Evolutionary conservation across 352 stramenopile species (phyloP).

Genomic region (Phytophthora agathidicida): DNA sequence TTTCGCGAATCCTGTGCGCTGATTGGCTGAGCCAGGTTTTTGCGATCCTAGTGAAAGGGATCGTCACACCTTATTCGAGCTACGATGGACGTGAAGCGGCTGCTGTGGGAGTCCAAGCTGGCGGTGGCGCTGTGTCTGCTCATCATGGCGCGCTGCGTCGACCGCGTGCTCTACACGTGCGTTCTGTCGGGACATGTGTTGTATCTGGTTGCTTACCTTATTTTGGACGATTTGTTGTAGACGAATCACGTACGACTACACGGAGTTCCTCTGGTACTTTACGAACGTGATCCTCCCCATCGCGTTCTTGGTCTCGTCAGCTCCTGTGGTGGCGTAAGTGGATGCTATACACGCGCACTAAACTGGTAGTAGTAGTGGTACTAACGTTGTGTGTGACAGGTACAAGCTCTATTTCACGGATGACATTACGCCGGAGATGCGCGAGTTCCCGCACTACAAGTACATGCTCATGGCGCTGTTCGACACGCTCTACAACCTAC

Average conservation of each 20-base stretch:
- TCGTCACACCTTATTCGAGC: slow-evolving; percentile 18
- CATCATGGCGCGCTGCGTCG: slow-evolving; percentile 80
- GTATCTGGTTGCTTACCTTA: background rate
- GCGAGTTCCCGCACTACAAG: slow-evolving; percentile 86
- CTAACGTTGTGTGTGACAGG: slow-evolving; percentile 24
- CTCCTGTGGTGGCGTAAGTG: slow-evolving; percentile 74
- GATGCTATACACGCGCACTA: background rate
- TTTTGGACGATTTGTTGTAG: slow-evolving; percentile 31
- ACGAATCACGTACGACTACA: slow-evolving; percentile 89
- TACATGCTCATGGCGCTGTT: slow-evolving; percentile 88
- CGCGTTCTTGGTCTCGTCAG: slow-evolving; percentile 75
- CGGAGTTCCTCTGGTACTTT: slow-evolving; percentile 90
- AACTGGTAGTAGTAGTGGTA: background rate
- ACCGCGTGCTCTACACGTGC: slow-evolving; percentile 88
- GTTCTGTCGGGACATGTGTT: slow-evolving; percentile 23
- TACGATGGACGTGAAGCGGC: slow-evolving; percentile 70
- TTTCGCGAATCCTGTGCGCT: slow-evolving; percentile 1
- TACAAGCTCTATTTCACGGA: slow-evolving; percentile 89
- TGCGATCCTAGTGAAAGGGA: too few species aligned
- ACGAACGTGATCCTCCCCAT: slow-evolving; percentile 83
- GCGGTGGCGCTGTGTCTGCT: slow-evolving; percentile 77
- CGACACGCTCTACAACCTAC: slow-evolving; percentile 84
- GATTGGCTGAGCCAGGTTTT: slow-evolving; percentile 5
- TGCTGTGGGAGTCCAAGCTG: slow-evolving; percentile 88
- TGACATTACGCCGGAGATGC: slow-evolving; percentile 87